A percentile compares a stretch with the other conserved stretches of the same genome.
Evolutionary conservation across 345 rosid genomes (phyloP).

Genomic region (Citrus maxima): DNA sequence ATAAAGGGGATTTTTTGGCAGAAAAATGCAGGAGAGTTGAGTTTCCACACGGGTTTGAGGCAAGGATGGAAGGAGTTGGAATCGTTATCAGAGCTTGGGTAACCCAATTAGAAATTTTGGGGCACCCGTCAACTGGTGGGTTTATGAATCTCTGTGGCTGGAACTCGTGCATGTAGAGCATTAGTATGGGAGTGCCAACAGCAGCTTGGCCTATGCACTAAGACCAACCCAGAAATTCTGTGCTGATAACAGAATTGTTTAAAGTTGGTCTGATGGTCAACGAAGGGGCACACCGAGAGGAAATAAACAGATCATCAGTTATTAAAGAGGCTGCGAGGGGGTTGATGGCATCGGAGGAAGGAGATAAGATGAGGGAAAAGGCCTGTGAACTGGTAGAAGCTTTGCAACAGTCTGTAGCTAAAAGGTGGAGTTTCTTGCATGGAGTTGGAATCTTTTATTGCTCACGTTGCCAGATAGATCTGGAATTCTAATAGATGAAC

Average conservation of each 20-base stretch:
- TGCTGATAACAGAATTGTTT: not conserved
- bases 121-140: not conserved
- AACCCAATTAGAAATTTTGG: constrained; percentile 8
- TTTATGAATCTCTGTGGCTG: constrained; percentile 18
- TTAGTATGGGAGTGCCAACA: constrained; percentile 7
- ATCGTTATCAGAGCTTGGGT: constrained; percentile 1
- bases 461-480: not conserved
- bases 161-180: constrained; percentile 15
- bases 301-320: not conserved
- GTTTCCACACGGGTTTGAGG: not conserved
- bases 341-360: not conserved
- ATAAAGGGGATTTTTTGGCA: not conserved
- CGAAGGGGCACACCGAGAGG: not conserved
- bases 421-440: not conserved
- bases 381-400: not conserved
- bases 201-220: constrained; percentile 18
- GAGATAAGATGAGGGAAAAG: not conserved
- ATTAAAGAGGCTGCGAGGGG: not conserved
- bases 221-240: constrained; percentile 8
- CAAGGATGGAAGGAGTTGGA: not conserved
- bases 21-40: not conserved
- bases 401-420: not conserved
- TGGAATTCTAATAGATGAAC: no score
- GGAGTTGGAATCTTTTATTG: not conserved
- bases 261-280: constrained; percentile 4